These are phyloP conservation scores for Saposhnikovia divaricata DNA, from an alignment of 129 eudicot species.

Conservation along the genomic window DNA sequence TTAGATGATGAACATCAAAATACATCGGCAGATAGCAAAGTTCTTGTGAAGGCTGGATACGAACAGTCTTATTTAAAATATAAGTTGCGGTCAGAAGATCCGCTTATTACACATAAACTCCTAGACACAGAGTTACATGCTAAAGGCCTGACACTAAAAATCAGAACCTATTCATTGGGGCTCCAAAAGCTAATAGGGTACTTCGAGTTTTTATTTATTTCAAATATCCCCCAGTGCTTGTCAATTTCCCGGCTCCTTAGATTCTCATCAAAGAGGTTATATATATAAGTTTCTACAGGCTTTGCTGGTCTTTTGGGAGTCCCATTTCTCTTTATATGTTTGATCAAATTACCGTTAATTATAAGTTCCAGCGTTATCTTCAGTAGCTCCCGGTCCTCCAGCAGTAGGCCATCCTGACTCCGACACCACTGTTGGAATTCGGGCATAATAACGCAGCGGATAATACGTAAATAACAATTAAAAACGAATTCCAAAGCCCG, in stretches of 20 bases:
- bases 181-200: not conserved
- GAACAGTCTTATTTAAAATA: too few species aligned
- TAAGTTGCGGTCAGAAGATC: too few species aligned
- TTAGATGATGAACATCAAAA: too few species aligned
- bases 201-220: not conserved
- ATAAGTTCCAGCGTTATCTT: slow-evolving; percentile 29
- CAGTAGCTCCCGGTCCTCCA: slow-evolving; percentile 29
- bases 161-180: not conserved
- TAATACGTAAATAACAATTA: too few species aligned
- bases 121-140: too few species aligned
- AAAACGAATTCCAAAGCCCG: too few species aligned
- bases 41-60: too few species aligned
- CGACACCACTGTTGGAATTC: too few species aligned
- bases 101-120: too few species aligned
- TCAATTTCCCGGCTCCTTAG: not conserved
- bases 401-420: slow-evolving; percentile 68
- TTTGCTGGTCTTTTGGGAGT: slow-evolving; percentile 21
- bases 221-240: not conserved
- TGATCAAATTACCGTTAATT: slow-evolving; percentile 24
- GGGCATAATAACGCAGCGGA: too few species aligned
- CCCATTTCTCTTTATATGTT: slow-evolving; percentile 24
- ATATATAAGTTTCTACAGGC: not conserved
- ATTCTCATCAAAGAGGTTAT: not conserved
- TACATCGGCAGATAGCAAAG: too few species aligned
- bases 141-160: too few species aligned